Evolutionary conservation across 225 moss, liverwort and hornwort species (phyloP), one percentile per base, ranked within the genome.

Genomic region (Physcomitrium patens): DNA sequence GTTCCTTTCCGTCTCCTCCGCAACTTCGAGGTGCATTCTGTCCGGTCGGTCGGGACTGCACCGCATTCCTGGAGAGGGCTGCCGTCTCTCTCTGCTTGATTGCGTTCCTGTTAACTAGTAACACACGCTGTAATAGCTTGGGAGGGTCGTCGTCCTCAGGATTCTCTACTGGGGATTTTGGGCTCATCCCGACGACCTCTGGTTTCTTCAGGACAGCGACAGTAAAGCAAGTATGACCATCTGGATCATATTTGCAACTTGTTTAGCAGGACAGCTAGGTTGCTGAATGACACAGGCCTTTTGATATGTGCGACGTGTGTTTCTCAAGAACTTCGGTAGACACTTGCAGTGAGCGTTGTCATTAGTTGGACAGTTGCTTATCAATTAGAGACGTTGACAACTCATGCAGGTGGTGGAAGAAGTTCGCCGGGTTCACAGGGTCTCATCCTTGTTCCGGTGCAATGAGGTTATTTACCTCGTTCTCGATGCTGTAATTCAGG

Each of bases 61-160:
- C 59, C 24, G 67, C 49, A 26, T 48, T 4, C 49, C 9, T n/a
- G 18, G 9, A 3, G 10, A 56, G 23, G 26, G 71, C 59, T 17
- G 37, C 27, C 75, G 42, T 42, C 70, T 50, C 70, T 49, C 64
- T 45, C 16, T 54, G 44, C 17, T 13, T 44, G 70, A 64, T 79
- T 2, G 19, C 46, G 31, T 66, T 47, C 65, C 52, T 13, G 19
- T 24, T 24, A 24, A 31, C 50, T 13, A 73, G 46, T 8, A 47
- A 5, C 68, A 56, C 65, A 56, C 27, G 24, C 49, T 71, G 56
- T 54, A 47, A n/a, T 27, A 15, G 66, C 66, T 12, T 20, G 12
- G 27, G 37, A 59, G 60, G 22, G 27, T 74, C 44, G 43, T n/a
- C 76, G 52, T 71, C 69, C 72, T 80, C 74, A 80, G 1, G 46